Percentiles rank a stretch among this genome's conserved stretches.
phyloP scores from a whole-genome alignment of 768 basidiomycete species.

The Tulasnella sp. region DNA sequence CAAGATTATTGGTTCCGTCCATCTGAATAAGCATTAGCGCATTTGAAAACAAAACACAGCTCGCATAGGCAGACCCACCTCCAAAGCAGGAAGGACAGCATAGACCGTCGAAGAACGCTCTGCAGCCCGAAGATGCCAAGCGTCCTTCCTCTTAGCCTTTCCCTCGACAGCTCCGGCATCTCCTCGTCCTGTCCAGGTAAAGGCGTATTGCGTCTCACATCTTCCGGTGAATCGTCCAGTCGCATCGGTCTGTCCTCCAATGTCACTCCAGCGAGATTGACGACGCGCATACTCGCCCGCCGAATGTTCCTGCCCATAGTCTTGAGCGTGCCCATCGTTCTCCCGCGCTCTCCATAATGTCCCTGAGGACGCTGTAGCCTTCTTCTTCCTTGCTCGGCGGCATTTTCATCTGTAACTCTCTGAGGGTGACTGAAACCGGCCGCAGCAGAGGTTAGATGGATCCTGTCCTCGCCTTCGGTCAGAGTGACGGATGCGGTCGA shows the following conservation, averaged over 20 bases:
- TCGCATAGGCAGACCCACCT: constrained; percentile 43
- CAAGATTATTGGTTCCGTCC: constrained; percentile 80
- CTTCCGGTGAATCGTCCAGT: neutral
- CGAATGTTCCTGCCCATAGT: constrained; percentile 16
- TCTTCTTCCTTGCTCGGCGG: neutral
- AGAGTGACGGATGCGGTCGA: neutral
- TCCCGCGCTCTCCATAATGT: neutral
- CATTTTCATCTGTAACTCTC: neutral
- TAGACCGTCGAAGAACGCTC: constrained; percentile 47
- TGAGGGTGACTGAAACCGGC: neutral
- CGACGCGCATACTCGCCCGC: constrained; percentile 66
- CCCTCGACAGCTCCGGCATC: constrained; percentile 35
- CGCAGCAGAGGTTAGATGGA: neutral
- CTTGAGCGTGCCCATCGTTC: constrained; percentile 12
- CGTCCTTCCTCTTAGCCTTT: constrained; percentile 56
- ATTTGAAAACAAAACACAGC: neutral
- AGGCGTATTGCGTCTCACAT: constrained; percentile 23
- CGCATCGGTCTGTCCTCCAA: constrained; percentile 33
- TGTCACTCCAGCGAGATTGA: constrained; percentile 55
- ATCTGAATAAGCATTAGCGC: constrained; percentile 31
- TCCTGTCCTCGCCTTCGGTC: constrained; percentile 1
- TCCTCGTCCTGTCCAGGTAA: constrained; percentile 24
- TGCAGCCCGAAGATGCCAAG: constrained; percentile 64
- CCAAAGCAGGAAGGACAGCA: constrained; percentile 59
- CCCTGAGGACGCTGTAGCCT: neutral